A percentile compares a stretch with the other conserved stretches of the same genome.
phyloP scores from a whole-genome alignment of 306 rosid genomes.

The Castanopsis chinensis region DNA sequence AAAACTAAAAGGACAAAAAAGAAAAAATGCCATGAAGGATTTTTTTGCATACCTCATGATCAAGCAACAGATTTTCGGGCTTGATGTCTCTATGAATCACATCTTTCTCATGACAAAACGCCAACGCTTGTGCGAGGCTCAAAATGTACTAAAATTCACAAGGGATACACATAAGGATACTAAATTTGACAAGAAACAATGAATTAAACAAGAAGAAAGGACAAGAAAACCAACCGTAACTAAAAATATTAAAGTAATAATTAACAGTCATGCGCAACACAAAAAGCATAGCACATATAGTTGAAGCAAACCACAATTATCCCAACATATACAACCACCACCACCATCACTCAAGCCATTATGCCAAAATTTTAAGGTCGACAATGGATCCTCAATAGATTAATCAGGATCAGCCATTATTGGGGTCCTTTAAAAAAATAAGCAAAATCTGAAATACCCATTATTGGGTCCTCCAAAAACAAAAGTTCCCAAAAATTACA shows the following conservation, averaged over 20 bases:
- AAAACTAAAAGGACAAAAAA: not conserved
- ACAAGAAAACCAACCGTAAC: not conserved
- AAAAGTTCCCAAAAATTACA: no score
- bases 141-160: constrained; percentile 57
- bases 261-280: not conserved
- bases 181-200: not conserved
- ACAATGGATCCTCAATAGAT: no score
- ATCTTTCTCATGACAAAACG: constrained; percentile 85
- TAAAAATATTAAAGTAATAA: not conserved
- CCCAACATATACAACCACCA: not conserved
- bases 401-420: no score
- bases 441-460: no score
- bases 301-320: not conserved
- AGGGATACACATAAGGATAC: not conserved
- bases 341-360: no score
- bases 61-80: constrained; percentile 89
- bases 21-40: not conserved
- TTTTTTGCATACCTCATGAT: constrained; percentile 62
- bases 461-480: no score
- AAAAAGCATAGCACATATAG: not conserved
- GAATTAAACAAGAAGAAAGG: not conserved
- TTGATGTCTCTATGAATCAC: constrained; percentile 93
- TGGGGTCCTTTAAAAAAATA: no score
- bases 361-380: no score
- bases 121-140: constrained; percentile 81